Evolutionary conservation across 352 stramenopile species (phyloP).

Genomic region (Halophytophthora batemanensis): DNA sequence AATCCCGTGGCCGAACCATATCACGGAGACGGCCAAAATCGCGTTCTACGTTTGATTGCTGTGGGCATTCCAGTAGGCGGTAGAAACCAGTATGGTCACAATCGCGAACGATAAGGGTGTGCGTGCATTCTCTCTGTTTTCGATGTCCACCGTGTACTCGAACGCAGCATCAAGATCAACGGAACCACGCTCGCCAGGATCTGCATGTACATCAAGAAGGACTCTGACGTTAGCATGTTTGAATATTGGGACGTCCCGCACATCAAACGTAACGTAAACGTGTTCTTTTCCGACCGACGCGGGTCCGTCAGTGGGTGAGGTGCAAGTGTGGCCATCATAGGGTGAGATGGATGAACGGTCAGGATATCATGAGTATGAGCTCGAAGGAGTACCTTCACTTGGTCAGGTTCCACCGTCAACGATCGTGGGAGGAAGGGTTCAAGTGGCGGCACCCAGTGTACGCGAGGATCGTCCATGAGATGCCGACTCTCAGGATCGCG

Average conservation of each 20-base stretch:
- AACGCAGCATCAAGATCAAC: slow-evolving; percentile 12
- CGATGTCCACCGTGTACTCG: slow-evolving; percentile 1
- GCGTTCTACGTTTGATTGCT: slow-evolving; percentile 11
- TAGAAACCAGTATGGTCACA: slow-evolving; percentile 5
- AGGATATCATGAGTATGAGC: not conserved
- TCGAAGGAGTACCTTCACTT: slow-evolving; percentile 13
- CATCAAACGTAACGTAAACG: not conserved
- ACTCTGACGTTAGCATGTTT: slow-evolving; percentile 1
- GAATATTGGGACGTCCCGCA: slow-evolving; percentile 1
- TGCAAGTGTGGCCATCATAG: not conserved
- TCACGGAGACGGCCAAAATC: slow-evolving; percentile 4
- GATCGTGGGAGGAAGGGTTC: not conserved
- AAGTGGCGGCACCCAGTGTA: not conserved
- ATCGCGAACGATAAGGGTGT: slow-evolving; percentile 9
- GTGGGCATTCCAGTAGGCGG: slow-evolving; percentile 7
- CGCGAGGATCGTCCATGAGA: not conserved
- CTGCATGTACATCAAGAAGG: slow-evolving; percentile 2
- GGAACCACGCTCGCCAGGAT: slow-evolving; percentile 8
- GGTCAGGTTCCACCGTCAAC: not conserved
- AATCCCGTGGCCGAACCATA: slow-evolving; percentile 6
- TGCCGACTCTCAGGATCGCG: slow-evolving; percentile 19
- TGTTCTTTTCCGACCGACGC: slow-evolving; percentile 1
- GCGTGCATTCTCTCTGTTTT: slow-evolving; percentile 10
- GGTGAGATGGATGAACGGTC: not conserved
- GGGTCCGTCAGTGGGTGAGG: not conserved